Evolutionary conservation across 495 filamentous ascomycete species (phyloP).

Genomic region (Penicillium ucsense): DNA sequence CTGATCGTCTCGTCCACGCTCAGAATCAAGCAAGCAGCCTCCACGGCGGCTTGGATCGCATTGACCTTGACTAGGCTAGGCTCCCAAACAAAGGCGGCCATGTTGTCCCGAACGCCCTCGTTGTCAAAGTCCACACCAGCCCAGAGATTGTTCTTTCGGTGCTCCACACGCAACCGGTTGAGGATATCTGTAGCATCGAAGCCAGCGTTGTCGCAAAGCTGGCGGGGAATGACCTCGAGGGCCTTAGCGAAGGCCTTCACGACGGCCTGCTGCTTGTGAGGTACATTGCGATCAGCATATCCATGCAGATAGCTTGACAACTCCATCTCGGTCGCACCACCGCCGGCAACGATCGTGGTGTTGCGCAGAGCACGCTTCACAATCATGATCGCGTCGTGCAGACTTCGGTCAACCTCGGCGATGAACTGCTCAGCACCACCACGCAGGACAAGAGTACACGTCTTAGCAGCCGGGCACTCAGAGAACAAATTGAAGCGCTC

Average conservation of each 20-base stretch:
- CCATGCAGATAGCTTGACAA: constrained; percentile 83
- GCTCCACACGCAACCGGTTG: constrained; percentile 88
- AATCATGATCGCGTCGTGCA: constrained; percentile 99
- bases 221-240: constrained; percentile 90
- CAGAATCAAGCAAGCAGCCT: constrained; percentile 89
- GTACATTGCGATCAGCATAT: constrained; percentile 83
- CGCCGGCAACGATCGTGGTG: constrained; percentile 86
- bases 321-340: constrained; percentile 95
- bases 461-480: constrained; percentile 89
- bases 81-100: constrained; percentile 94
- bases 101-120: constrained; percentile 87
- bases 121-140: constrained; percentile 90
- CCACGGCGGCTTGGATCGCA: constrained; percentile 89
- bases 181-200: constrained; percentile 98
- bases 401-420: constrained; percentile 90
- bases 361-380: constrained; percentile 95
- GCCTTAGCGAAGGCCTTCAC: constrained; percentile 98
- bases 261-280: constrained; percentile 91
- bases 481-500: constrained; percentile 98
- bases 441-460: constrained; percentile 89
- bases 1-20: constrained; percentile 96
- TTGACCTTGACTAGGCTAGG: constrained; percentile 94
- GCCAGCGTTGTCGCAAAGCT: constrained; percentile 95
- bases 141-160: constrained; percentile 83
- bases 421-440: constrained; percentile 99